Evolutionary conservation across 176 grass and related monocot genomes (phyloP).

Genomic region (Eragrostis nindensis): DNA sequence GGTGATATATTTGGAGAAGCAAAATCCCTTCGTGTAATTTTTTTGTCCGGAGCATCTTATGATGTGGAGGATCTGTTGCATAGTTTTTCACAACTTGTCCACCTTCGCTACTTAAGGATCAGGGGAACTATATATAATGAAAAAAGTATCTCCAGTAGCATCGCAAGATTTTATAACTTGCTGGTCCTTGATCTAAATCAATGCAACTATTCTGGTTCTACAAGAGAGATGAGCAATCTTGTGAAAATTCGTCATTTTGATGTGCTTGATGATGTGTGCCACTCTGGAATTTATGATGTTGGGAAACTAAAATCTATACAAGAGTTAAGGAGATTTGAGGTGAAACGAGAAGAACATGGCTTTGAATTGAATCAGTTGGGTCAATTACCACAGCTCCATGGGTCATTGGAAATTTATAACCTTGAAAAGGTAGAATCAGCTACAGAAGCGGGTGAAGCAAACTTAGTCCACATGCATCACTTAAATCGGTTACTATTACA

Average conservation of each 20-base stretch:
- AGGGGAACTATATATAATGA: neutral
- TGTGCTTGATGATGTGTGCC: neutral
- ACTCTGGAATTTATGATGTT: neutral
- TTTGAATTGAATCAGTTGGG: conserved; percentile 15
- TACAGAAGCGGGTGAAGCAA: neutral
- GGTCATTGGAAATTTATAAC: neutral
- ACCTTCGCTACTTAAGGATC: conserved; percentile 33
- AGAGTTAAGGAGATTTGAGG: neutral
- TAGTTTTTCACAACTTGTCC: conserved; percentile 1
- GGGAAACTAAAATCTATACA: neutral
- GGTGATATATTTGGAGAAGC: neutral
- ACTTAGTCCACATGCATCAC: neutral
- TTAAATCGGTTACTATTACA: neutral
- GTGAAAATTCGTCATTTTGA: conserved; percentile 1
- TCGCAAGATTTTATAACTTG: conserved; percentile 30
- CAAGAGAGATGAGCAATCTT: neutral
- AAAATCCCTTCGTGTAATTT: conserved; percentile 15
- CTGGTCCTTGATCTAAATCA: neutral
- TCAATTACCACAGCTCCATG: rapidly evolving
- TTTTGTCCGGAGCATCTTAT: neutral
- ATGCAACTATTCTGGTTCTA: neutral
- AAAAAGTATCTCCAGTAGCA: neutral
- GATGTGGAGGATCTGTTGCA: neutral
- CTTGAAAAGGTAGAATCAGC: neutral
- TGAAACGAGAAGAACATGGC: neutral